Conservation (phyloP, 768 basidiomycete species). For the Cystobasidium ongulense region DNA sequence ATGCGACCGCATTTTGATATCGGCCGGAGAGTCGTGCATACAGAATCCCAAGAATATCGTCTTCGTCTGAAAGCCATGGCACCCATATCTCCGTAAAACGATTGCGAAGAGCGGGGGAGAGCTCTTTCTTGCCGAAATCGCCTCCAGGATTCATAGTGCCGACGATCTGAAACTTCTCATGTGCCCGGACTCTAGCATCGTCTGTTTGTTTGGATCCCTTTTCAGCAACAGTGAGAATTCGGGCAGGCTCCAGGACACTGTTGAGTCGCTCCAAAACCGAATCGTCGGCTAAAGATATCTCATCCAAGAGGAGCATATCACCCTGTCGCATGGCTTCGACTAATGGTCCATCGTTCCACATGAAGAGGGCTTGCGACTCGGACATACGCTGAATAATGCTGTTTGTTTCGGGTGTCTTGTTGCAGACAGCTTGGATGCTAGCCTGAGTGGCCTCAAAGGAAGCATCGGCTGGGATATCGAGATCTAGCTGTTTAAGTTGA, state of each 20-base stretch:
- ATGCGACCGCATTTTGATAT: constrained; percentile 54
- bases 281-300: constrained; percentile 94
- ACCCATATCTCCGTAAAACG: constrained; percentile 99
- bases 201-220: constrained; percentile 68
- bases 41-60: constrained; percentile 72
- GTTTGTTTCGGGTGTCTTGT: not conserved
- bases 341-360: constrained; percentile 96
- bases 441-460: not conserved
- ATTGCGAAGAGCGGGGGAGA: constrained; percentile 92
- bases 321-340: constrained; percentile 81
- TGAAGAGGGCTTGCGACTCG: constrained; percentile 60
- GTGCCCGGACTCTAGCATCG: constrained; percentile 60
- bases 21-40: constrained; percentile 56
- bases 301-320: constrained; percentile 81
- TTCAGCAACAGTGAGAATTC: constrained; percentile 85
- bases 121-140: constrained; percentile 97
- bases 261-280: constrained; percentile 95
- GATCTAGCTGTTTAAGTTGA: not conserved
- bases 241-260: constrained; percentile 84
- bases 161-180: constrained; percentile 68
- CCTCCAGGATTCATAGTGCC: constrained; percentile 99
- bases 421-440: not conserved
- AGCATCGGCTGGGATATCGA: not conserved
- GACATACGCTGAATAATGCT: not conserved
- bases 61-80: constrained; percentile 63